Evolutionary conservation across 2,329 filamentous ascomycete genomes (phyloP).

Genomic region (Seiridium unicorne): DNA sequence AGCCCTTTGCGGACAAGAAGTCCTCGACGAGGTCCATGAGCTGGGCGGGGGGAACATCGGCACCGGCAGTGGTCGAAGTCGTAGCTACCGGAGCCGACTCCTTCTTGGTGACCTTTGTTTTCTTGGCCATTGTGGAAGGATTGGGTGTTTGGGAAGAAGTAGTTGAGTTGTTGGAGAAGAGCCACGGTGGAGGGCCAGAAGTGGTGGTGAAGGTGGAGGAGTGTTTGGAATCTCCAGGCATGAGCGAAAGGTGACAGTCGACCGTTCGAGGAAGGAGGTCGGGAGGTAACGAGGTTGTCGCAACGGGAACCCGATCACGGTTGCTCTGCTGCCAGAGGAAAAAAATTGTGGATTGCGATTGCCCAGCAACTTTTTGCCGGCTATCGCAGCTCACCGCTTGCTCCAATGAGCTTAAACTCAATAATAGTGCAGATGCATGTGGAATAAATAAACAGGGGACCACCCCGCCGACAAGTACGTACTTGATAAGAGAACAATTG

Average conservation of each 20-base stretch:
- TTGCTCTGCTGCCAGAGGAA: background rate
- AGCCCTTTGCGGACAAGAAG: slow-evolving; percentile 67
- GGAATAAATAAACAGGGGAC: no score
- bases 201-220: slow-evolving; percentile 11
- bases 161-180: slow-evolving; percentile 30
- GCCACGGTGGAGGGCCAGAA: slow-evolving; percentile 27
- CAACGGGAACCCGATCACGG: background rate
- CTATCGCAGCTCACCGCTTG: background rate
- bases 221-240: background rate
- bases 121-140: slow-evolving; percentile 18
- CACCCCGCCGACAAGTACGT: background rate
- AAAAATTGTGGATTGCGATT: slow-evolving; percentile 5
- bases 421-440: background rate
- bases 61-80: slow-evolving; percentile 14
- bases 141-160: slow-evolving; percentile 8
- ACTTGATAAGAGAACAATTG: no score
- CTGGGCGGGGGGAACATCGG: slow-evolving; percentile 50
- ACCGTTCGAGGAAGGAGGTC: background rate
- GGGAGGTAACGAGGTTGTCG: background rate
- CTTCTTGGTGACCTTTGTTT: slow-evolving; percentile 19
- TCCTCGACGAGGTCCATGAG: slow-evolving; percentile 65
- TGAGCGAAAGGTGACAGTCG: background rate
- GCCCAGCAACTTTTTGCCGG: background rate
- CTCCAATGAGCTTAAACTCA: background rate
- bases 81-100: slow-evolving; percentile 8